A percentile compares a stretch with the other conserved stretches of the same genome.
Evolutionary conservation across 768 basidiomycete genomes (phyloP).

Genomic region (Hericium rajendrae): DNA sequence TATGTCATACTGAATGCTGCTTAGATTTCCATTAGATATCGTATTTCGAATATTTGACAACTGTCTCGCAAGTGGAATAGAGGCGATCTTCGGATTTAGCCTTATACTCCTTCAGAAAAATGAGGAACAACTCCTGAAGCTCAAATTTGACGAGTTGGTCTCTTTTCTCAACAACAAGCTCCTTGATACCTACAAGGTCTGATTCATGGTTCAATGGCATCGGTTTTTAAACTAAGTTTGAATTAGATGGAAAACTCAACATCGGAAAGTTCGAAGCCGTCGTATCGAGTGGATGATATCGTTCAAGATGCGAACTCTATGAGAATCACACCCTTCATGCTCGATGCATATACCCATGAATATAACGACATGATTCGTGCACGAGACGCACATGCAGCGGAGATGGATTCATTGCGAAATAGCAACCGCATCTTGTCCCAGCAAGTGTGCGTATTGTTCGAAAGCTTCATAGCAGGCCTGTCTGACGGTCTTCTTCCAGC

Average conservation of each 20-base stretch:
- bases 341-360: slow-evolving; percentile 83
- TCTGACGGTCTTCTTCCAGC: slow-evolving; percentile 28
- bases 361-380: slow-evolving; percentile 73
- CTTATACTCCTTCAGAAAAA: slow-evolving; percentile 81
- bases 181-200: slow-evolving; percentile 73
- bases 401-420: slow-evolving; percentile 75
- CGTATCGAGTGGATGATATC: slow-evolving; percentile 71
- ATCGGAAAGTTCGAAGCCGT: slow-evolving; percentile 11
- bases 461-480: background rate
- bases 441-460: slow-evolving; percentile 58
- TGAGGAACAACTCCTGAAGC: slow-evolving; percentile 62
- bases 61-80: slow-evolving; percentile 92
- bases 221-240: background rate
- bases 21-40: slow-evolving; percentile 85
- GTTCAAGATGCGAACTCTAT: slow-evolving; percentile 80
- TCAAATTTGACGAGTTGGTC: slow-evolving; percentile 91
- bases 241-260: background rate
- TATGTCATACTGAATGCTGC: background rate
- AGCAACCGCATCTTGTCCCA: slow-evolving; percentile 65
- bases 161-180: slow-evolving; percentile 72
- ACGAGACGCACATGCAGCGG: slow-evolving; percentile 73
- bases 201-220: background rate
- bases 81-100: slow-evolving; percentile 94
- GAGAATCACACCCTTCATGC: slow-evolving; percentile 90
- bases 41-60: slow-evolving; percentile 97